phyloP scores from a whole-genome alignment of 2,329 filamentous ascomycete species.

The Arthrobotrys conoides region DNA sequence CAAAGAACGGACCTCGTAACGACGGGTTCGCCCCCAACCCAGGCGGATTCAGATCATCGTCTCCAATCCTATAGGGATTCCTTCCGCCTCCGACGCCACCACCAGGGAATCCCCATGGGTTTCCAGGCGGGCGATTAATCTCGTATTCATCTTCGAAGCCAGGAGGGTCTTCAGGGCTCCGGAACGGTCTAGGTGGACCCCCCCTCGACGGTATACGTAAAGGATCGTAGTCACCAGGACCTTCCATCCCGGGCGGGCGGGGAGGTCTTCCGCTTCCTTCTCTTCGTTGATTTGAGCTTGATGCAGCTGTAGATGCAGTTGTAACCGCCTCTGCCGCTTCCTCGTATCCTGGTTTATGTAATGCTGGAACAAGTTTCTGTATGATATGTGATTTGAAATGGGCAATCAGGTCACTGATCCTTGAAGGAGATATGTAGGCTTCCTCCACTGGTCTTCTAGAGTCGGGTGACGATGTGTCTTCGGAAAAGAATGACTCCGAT shows the following conservation, averaged over 20 bases:
- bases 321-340: constrained; percentile 67
- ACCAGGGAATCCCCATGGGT: constrained; percentile 66
- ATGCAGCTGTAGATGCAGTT: constrained; percentile 27
- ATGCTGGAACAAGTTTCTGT: constrained; percentile 83
- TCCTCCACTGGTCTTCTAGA: constrained; percentile 68
- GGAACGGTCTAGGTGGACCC: constrained; percentile 76
- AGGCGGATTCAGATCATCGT: constrained; percentile 88
- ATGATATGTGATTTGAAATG: constrained; percentile 84
- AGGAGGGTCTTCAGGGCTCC: constrained; percentile 79
- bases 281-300: constrained; percentile 32
- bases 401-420: constrained; percentile 78
- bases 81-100: constrained; percentile 68
- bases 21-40: constrained; percentile 89
- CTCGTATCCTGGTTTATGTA: constrained; percentile 84
- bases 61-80: constrained; percentile 80
- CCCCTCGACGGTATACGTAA: constrained; percentile 70
- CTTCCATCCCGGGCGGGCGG: constrained; percentile 62
- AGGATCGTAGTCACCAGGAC: constrained; percentile 68
- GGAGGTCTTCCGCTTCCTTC: constrained; percentile 25
- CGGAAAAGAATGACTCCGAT: constrained; percentile 72
- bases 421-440: constrained; percentile 80
- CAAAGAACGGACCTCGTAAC: constrained; percentile 77
- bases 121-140: constrained; percentile 77
- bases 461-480: constrained; percentile 68
- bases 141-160: constrained; percentile 95